Percentiles rank a stretch among this genome's conserved stretches.
These are phyloP conservation scores for Backusella psychrophila DNA, from an alignment of 192 early-diverging fungal species.

Conservation along the genomic window DNA sequence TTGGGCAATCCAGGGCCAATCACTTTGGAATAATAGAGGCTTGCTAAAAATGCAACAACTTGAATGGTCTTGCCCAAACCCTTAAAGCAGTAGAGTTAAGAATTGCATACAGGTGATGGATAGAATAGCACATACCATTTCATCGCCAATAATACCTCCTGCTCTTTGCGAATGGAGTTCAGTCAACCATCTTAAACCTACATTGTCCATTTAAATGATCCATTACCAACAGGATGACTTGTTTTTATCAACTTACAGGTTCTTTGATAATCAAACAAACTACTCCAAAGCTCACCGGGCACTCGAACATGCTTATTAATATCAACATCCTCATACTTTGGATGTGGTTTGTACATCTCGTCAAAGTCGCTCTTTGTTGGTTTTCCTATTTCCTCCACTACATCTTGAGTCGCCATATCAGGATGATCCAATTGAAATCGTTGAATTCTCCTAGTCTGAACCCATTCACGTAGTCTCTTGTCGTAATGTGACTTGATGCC, in stretches of 20 bases:
- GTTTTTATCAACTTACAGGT: slow-evolving; percentile 39
- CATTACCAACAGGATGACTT: neutral
- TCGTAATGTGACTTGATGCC: slow-evolving; percentile 57
- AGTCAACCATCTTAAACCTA: slow-evolving; percentile 82
- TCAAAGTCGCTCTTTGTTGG: neutral
- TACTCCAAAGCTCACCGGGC: slow-evolving; percentile 78
- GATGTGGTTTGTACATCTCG: slow-evolving; percentile 53
- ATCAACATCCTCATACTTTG: slow-evolving; percentile 48
- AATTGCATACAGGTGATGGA: neutral
- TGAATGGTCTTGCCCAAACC: slow-evolving; percentile 95
- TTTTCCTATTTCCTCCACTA: neutral
- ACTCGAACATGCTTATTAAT: slow-evolving; percentile 54
- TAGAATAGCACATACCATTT: slow-evolving; percentile 62
- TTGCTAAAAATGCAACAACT: slow-evolving; percentile 78
- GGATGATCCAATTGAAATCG: slow-evolving; percentile 18
- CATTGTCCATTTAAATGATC: neutral
- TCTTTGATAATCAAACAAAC: slow-evolving; percentile 89
- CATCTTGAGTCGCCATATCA: neutral
- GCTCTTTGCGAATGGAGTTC: slow-evolving; percentile 83
- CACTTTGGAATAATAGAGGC: slow-evolving; percentile 69
- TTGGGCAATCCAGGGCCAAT: slow-evolving; percentile 47
- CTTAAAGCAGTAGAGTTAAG: slow-evolving; percentile 29
- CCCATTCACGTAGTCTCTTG: slow-evolving; percentile 49
- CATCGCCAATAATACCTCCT: slow-evolving; percentile 92
- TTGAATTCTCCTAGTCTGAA: slow-evolving; percentile 33